Conservation (phyloP, 2,329 filamentous ascomycete genomes). For the Epichloe amarillans region DNA sequence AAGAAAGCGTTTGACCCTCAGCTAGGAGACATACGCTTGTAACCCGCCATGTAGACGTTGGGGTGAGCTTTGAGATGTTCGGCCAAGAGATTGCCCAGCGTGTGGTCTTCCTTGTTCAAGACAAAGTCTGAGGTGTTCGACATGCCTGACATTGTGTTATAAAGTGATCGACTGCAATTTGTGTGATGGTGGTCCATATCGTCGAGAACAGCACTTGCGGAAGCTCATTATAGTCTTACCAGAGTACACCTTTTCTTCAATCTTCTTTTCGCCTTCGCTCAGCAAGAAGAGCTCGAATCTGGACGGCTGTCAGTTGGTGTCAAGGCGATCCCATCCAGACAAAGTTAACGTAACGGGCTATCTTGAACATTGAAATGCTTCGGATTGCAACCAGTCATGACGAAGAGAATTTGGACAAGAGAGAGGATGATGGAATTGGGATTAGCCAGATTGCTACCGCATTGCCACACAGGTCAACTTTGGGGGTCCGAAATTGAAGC, state of each 20-base stretch:
- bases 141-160: slow-evolving; percentile 40
- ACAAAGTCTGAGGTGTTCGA: slow-evolving; percentile 92
- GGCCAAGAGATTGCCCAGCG: slow-evolving; percentile 77
- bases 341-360: slow-evolving; percentile 18
- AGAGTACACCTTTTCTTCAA: slow-evolving; percentile 76
- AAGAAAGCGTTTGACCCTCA: slow-evolving; percentile 10
- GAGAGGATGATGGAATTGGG: neutral
- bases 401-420: neutral
- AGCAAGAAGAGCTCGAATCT: slow-evolving; percentile 94
- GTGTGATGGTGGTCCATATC: neutral
- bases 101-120: slow-evolving; percentile 95
- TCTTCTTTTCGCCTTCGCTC: slow-evolving; percentile 80
- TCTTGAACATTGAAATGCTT: slow-evolving; percentile 27
- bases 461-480: neutral
- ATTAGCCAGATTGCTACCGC: neutral
- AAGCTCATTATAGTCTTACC: slow-evolving; percentile 40
- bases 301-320: slow-evolving; percentile 10
- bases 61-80: slow-evolving; percentile 74
- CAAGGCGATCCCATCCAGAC: neutral
- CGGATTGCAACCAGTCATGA: slow-evolving; percentile 24
- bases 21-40: slow-evolving; percentile 53
- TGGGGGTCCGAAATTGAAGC: neutral
- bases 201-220: too few species aligned
- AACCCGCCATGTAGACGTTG: slow-evolving; percentile 80
- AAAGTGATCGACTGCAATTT: neutral